These are phyloP conservation scores for Lenzites betulinus DNA, from an alignment of 768 basidiomycete genomes.

Conservation along the genomic window DNA sequence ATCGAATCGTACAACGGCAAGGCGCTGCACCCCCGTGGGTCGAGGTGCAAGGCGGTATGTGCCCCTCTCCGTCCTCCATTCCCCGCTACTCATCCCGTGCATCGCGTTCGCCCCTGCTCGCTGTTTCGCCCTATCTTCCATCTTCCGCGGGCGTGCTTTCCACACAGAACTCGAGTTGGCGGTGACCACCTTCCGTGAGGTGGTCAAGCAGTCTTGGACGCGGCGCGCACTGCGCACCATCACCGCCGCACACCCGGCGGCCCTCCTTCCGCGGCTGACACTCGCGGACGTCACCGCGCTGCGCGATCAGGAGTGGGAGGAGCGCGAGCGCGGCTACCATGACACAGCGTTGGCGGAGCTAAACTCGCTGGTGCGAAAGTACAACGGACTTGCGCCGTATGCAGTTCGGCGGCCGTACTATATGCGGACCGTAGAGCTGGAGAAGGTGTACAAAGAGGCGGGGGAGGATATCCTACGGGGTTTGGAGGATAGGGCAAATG, in stretches of 20 bases:
- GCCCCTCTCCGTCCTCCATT: no score
- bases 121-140: not conserved
- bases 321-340: conserved; percentile 67
- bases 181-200: conserved; percentile 59
- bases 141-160: not conserved
- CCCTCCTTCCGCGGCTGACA: conserved; percentile 38
- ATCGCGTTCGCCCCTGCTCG: not conserved
- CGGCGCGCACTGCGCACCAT: conserved; percentile 70
- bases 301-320: conserved; percentile 72
- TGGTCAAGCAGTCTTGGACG: conserved; percentile 70
- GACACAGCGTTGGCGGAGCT: conserved; percentile 67
- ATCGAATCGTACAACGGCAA: conserved; percentile 78
- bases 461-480: conserved; percentile 53
- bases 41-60: conserved; percentile 70
- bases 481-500: conserved; percentile 34
- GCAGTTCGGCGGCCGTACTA: conserved; percentile 69
- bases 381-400: conserved; percentile 81
- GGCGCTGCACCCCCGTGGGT: conserved; percentile 89
- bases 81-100: not conserved
- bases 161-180: conserved; percentile 65
- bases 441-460: conserved; percentile 50
- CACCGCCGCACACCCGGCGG: conserved; percentile 44
- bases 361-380: conserved; percentile 74
- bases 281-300: conserved; percentile 42
- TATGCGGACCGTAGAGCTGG: conserved; percentile 57